A percentile compares a stretch with the other conserved stretches of the same genome.
Evolutionary conservation across 2,329 filamentous ascomycete species (phyloP).

Genomic region (Fusarium marasasianum): DNA sequence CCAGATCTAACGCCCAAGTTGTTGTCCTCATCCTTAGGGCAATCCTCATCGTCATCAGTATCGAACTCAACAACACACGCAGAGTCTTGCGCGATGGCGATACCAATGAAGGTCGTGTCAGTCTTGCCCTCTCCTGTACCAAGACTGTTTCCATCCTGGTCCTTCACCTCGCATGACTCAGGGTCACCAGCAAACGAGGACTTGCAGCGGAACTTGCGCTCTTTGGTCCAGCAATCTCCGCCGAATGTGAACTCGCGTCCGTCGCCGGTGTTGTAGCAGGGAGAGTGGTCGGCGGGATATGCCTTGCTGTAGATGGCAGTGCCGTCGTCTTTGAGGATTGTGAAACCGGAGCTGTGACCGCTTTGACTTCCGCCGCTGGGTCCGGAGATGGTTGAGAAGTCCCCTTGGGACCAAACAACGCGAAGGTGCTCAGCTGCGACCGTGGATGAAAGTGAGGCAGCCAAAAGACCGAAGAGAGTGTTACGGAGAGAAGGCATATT

Average conservation of each 20-base stretch:
- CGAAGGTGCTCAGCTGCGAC: conserved; percentile 7
- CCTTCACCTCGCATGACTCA: conserved; percentile 6
- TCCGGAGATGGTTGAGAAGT: conserved; percentile 9
- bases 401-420: conserved; percentile 6
- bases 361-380: neutral
- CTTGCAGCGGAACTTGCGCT: conserved; percentile 8
- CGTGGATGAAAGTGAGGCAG: neutral
- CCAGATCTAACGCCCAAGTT: neutral
- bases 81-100: conserved; percentile 4
- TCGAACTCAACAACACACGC: conserved; percentile 17
- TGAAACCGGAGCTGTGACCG: neutral
- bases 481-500: conserved; percentile 2
- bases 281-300: neutral
- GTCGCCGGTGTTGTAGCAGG: neutral
- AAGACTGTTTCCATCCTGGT: conserved; percentile 2
- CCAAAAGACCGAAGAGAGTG: neutral
- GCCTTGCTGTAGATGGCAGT: conserved; percentile 6
- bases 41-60: conserved; percentile 5
- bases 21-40: neutral
- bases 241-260: conserved; percentile 7
- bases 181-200: neutral
- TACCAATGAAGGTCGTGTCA: conserved; percentile 8
- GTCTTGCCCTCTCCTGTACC: conserved; percentile 7
- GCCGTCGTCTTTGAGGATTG: conserved; percentile 12
- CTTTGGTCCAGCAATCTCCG: conserved; percentile 3